Evolutionary conservation across 805 yeast species (phyloP), one percentile per base, ranked within the genome.

Genomic region (Monosporozyma siamensis): DNA sequence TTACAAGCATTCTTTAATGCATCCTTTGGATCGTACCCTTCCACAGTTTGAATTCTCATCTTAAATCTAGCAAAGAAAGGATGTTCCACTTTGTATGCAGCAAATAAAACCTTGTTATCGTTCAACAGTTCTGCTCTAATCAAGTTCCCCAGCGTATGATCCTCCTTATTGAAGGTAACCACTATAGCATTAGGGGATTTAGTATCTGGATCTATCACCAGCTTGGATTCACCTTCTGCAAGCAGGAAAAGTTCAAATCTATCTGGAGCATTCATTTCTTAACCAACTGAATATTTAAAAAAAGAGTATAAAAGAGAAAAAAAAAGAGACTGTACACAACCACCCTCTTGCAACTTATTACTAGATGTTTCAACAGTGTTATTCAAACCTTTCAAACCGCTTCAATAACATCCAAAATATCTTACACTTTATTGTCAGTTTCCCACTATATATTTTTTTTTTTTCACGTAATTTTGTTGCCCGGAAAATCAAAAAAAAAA

Each of bases 171-270:
- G 53, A 92, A 87, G 48, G 86, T 87, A 52, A 92, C 75, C 47
- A 89, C 77, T 38, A 95, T 89, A 36, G 97, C 94, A 61, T 92
- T 92, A 18, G 97, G 95, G 27, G 90, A 92, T 56, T 89, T 84
- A 44, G 94, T 79, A 66, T 92, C 99, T 6, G 97, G 96, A 24
- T 88, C 82, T 42, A 92, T 79, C 48, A 81, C 80, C 47, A 92
- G 73, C 85, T 92, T 92, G 41, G 90, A 83, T 42, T 86, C 94
- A 42, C 98, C 97, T 64, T 92, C 99, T n/a, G 97, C 97, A 54
- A 92, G 73, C 54, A 92, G 77, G 62, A 92, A 92, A 32, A 92
- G 77, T 71, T 92, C 99, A 63, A 90, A 92, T 74, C 98, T 82
- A 69, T 92, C 98, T 66, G 99, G 99, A 58, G 97, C 97, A 69